These are phyloP conservation scores for Tetraselmis striata DNA, from an alignment of 139 green algal genomes.

Conservation along the genomic window DNA sequence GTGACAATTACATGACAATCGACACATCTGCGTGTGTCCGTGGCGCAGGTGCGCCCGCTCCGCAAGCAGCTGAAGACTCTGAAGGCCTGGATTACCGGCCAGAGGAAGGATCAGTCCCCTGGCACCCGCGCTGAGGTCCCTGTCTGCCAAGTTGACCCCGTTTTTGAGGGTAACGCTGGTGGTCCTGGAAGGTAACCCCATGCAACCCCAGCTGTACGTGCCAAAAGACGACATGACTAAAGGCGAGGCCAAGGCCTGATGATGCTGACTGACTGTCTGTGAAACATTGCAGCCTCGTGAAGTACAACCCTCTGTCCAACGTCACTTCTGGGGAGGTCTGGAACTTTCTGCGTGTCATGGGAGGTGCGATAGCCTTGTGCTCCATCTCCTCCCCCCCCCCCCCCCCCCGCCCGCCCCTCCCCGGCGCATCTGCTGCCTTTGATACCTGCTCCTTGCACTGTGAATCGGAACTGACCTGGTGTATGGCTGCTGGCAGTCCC, in stretches of 20 bases:
- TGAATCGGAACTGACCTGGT: no score
- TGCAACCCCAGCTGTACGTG: no score
- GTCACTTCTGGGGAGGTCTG: slow-evolving; percentile 81
- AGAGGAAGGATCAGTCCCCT: slow-evolving; percentile 96
- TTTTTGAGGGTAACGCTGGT: slow-evolving; percentile 38
- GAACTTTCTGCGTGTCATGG: slow-evolving; percentile 95
- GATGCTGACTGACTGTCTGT: no score
- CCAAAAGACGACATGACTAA: no score
- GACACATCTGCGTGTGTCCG: neutral
- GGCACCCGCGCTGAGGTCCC: slow-evolving; percentile 84
- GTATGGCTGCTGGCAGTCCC: slow-evolving; percentile 63
- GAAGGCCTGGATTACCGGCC: slow-evolving; percentile 95
- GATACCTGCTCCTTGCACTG: no score
- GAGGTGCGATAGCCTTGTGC: neutral
- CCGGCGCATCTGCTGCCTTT: no score
- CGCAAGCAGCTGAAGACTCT: slow-evolving; percentile 78
- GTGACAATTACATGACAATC: neutral
- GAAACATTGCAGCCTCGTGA: slow-evolving; percentile 86
- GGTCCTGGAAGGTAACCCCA: neutral
- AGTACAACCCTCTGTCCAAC: slow-evolving; percentile 97
- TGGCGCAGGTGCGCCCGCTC: slow-evolving; percentile 72
- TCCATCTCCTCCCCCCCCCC: no score
- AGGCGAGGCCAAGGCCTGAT: no score
- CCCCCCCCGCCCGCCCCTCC: no score
- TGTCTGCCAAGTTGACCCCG: slow-evolving; percentile 52